Base-by-base conservation (phyloP, 306 rosid species). In the Prunus mira region DNA sequence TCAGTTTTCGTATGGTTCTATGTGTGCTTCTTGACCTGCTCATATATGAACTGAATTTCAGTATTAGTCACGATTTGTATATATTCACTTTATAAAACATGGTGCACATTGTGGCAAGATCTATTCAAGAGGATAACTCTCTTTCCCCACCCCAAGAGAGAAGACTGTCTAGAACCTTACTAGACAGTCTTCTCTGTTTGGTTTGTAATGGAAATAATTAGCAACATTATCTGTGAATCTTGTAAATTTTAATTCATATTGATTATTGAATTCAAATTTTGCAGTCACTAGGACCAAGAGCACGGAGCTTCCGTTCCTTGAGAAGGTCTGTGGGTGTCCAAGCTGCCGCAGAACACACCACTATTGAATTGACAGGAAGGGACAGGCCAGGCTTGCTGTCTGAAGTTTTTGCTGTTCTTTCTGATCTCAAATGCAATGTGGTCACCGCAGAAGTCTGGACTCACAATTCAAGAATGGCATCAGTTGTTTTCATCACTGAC, bases 371-470 rank as follows among this genome's bases (percentile, higher is more conserved):
- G 76, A 95, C 92, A 6, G 99, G 99, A 66, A 84, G 91, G 69
- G 99, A 95, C 82, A 86, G 99, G 80, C 97, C 96, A 43, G 99
- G 99, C 67, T 73, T 95, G 80, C 97, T 95, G 50, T 95, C 99
- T 13, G 99, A 95, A 87, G 90, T 95, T 70, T 95, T 95, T 61
- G 99, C 99, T n/a, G 90, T 95, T 78, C 93, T 95, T 24, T 76
- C 97, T 34, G 91, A 95, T 83, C 97, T 90, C 74, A 92, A 90
- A 84, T 95, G 99, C 84, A 95, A 95, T 52, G 99, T 95, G 83
- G 97, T 90, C 41, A 96, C 99, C 0, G 97, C 96, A 17, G 99
- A 95, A 87, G 97, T 95, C 9, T 95, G 99, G 99, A 95, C 99
- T 20, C 99, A 95, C 86, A 95, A 95, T 79, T 85, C 97, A 27